phyloP scores from a whole-genome alignment of 202 grass and related monocot species.

The Brachypodium distachyon region DNA sequence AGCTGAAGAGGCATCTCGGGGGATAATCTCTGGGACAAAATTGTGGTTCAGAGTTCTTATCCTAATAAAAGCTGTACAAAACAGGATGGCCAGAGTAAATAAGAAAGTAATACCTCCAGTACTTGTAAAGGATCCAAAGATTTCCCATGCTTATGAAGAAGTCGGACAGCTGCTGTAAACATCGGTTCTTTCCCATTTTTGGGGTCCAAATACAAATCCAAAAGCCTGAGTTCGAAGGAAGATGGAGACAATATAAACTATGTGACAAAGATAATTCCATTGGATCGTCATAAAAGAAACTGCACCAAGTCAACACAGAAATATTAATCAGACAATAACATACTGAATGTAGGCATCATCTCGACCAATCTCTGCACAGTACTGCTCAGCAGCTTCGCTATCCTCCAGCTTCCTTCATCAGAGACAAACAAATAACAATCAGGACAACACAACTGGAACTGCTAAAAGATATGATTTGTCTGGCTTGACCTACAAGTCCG shows the following conservation, averaged over 20 bases:
- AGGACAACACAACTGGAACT: neutral
- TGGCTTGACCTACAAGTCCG: neutral
- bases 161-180: conserved; percentile 87
- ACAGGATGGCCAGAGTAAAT: neutral
- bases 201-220: conserved; percentile 96
- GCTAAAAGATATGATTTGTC: neutral
- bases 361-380: conserved; percentile 94
- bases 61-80: neutral
- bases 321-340: conserved; percentile 17
- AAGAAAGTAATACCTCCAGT: conserved; percentile 63
- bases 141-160: conserved; percentile 89
- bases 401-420: conserved; percentile 87
- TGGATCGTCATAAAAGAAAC: neutral
- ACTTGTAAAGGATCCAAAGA: conserved; percentile 94
- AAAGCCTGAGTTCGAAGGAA: conserved; percentile 44
- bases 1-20: conserved; percentile 91
- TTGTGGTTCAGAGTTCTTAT: conserved; percentile 1
- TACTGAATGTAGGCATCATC: conserved; percentile 99
- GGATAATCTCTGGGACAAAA: conserved; percentile 69
- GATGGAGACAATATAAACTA: conserved; percentile 10
- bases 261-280: neutral
- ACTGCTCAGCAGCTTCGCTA: conserved; percentile 90
- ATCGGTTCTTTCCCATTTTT: conserved; percentile 92
- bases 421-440: conserved; percentile 13
- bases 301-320: neutral